Conservation (phyloP, 2,329 filamentous ascomycete species). For the Boeremia exigua region DNA sequence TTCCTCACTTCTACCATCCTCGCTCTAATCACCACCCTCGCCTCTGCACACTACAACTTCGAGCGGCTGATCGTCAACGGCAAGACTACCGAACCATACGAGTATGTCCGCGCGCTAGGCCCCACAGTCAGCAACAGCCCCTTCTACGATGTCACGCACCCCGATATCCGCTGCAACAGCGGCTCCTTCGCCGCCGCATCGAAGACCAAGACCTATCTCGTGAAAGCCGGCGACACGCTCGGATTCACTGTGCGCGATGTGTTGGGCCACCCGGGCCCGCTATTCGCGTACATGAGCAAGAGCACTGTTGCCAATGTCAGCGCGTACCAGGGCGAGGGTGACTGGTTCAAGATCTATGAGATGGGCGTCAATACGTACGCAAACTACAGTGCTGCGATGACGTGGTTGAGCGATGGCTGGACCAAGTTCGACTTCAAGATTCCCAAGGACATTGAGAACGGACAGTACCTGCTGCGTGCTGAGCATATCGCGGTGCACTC, state of each 20-base stretch:
- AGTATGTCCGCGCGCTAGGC: constrained; percentile 8
- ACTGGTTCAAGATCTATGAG: constrained; percentile 47
- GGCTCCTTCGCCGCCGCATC: constrained; percentile 35
- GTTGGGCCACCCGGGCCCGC: constrained; percentile 51
- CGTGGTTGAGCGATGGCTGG: constrained; percentile 17
- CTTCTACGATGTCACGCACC: constrained; percentile 7
- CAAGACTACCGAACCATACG: constrained; percentile 23
- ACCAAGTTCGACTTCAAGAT: constrained; percentile 16
- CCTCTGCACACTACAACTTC: constrained; percentile 47
- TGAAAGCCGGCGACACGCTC: constrained; percentile 56
- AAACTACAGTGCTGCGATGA: constrained; percentile 8
- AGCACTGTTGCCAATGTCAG: constrained; percentile 68
- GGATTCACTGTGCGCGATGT: constrained; percentile 58
- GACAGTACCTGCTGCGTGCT: constrained; percentile 51
- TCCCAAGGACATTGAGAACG: constrained; percentile 25
- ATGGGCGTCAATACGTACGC: constrained; percentile 32
- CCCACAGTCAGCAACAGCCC: constrained; percentile 5
- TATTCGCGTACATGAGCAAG: constrained; percentile 49
- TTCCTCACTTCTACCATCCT: constrained; percentile 21
- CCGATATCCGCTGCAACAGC: constrained; percentile 46
- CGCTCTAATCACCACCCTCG: constrained; percentile 33
- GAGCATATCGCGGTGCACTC: constrained; percentile 53
- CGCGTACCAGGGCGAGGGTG: constrained; percentile 69
- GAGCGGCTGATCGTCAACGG: constrained; percentile 46
- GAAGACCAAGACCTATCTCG: constrained; percentile 45